Percentiles rank a stretch among this genome's conserved stretches.
phyloP scores from a whole-genome alignment of 164 flowering plant genomes.

The Annona squamosa region DNA sequence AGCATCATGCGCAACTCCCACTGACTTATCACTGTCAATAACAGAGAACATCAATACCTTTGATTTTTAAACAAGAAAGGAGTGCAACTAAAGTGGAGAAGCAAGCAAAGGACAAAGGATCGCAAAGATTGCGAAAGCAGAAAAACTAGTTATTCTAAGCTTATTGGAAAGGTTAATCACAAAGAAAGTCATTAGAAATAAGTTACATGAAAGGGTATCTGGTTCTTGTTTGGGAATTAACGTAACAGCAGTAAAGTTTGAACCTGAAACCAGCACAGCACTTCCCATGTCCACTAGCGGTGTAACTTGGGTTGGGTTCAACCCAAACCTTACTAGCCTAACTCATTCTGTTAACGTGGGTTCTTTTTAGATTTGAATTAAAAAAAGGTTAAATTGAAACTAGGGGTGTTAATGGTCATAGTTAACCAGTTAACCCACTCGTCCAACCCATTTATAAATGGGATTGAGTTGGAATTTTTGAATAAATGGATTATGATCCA shows the following conservation, averaged over 20 bases:
- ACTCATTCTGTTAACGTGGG: not conserved
- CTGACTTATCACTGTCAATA: slow-evolving; percentile 54
- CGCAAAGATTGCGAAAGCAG: not conserved
- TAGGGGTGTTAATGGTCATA: too few species aligned
- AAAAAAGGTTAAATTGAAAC: too few species aligned
- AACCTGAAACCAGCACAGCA: not conserved
- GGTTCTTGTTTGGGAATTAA: not conserved
- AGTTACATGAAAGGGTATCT: not conserved
- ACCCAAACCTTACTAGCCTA: not conserved
- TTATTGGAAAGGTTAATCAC: not conserved
- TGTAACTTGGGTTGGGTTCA: not conserved
- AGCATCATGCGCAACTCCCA: slow-evolving; percentile 76
- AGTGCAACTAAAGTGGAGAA: not conserved
- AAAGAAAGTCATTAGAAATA: not conserved
- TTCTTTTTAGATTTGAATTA: too few species aligned
- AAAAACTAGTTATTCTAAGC: not conserved
- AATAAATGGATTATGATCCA: too few species aligned
- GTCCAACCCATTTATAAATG: too few species aligned
- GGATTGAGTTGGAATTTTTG: too few species aligned
- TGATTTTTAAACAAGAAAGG: not conserved
- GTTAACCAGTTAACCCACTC: too few species aligned
- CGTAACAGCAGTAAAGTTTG: not conserved
- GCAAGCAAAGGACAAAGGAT: not conserved
- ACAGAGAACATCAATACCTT: not conserved
- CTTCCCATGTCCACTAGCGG: not conserved